A percentile compares a stretch with the other conserved stretches of the same genome.
Conservation (phyloP, 2,329 filamentous ascomycete species). For the Colletotrichum lupini region DNA sequence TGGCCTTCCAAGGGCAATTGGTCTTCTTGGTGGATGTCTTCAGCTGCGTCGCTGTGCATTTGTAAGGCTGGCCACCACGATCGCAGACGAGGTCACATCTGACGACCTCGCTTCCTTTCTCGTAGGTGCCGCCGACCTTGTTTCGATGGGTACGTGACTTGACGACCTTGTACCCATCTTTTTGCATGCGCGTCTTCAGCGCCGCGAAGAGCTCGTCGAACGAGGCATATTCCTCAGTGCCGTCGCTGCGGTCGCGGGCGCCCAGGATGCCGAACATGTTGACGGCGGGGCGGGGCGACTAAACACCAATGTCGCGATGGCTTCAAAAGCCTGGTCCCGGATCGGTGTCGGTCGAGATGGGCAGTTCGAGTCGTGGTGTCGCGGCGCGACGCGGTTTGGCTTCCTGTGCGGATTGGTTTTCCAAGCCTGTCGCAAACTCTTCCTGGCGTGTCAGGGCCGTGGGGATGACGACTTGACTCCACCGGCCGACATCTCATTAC, state of each 20-base stretch:
- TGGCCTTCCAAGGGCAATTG: conserved; percentile 58
- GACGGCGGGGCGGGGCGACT: conserved; percentile 18
- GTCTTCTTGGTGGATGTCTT: conserved; percentile 60
- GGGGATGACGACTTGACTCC: conserved; percentile 28
- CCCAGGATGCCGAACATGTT: conserved; percentile 58
- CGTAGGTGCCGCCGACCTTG: conserved; percentile 52
- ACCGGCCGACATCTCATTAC: conserved; percentile 18
- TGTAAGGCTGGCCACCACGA: conserved; percentile 55
- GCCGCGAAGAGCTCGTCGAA: conserved; percentile 55
- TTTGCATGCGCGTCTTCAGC: conserved; percentile 53
- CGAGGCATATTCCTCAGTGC: conserved; percentile 48
- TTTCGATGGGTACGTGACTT: conserved; percentile 56
- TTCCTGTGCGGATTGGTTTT: conserved; percentile 37
- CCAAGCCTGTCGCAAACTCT: conserved; percentile 38
- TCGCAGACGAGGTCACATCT: conserved; percentile 59
- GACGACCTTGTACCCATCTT: conserved; percentile 59
- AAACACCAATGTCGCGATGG: conserved; percentile 15
- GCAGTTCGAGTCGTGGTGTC: conserved; percentile 34
- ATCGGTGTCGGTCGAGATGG: conserved; percentile 31
- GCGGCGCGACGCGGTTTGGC: conserved; percentile 37
- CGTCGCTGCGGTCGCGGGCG: conserved; percentile 45
- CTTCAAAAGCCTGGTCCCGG: conserved; percentile 12
- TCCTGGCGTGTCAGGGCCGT: conserved; percentile 18
- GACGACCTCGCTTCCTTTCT: conserved; percentile 55
- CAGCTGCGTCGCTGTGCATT: conserved; percentile 56